Percentiles rank a stretch among this genome's conserved stretches.
These are phyloP conservation scores for Uronychia binucleata DNA, from an alignment of 73 alveolate species.

Conservation along the genomic window DNA sequence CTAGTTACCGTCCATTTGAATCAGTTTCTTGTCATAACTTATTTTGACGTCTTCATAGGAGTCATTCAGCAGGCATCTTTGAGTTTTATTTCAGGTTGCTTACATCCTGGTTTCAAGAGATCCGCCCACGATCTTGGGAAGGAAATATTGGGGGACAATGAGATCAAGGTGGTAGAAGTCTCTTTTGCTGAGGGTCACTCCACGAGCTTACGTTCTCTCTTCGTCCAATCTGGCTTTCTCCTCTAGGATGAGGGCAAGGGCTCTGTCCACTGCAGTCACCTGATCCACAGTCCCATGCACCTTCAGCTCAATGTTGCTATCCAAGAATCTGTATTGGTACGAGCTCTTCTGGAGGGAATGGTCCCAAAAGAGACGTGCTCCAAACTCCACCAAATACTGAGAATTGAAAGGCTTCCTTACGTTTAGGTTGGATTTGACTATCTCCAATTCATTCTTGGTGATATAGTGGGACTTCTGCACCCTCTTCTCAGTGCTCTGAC, in stretches of 20 bases:
- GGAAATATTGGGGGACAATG: slow-evolving; percentile 1
- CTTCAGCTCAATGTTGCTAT: slow-evolving; percentile 19
- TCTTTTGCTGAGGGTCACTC: background rate
- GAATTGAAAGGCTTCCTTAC: background rate
- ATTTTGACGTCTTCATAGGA: slow-evolving; percentile 15
- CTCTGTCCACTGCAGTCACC: slow-evolving; percentile 16
- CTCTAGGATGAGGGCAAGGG: slow-evolving; percentile 7
- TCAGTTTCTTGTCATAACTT: slow-evolving; percentile 6
- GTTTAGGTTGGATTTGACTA: background rate
- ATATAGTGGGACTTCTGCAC: background rate
- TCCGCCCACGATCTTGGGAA: slow-evolving; percentile 24
- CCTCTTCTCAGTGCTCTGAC: background rate
- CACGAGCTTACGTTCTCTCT: slow-evolving; percentile 12
- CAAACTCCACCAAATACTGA: slow-evolving; percentile 1
- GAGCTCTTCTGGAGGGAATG: background rate
- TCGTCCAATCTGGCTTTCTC: background rate
- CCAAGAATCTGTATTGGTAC: background rate
- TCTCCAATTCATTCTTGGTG: background rate
- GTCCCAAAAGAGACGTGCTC: slow-evolving; percentile 38
- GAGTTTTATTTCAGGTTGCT: background rate
- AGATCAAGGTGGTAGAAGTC: background rate
- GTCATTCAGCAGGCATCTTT: background rate
- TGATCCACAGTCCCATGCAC: slow-evolving; percentile 6
- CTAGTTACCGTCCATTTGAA: slow-evolving; percentile 6
- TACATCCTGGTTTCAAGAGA: background rate